Evolutionary conservation across 352 stramenopile species (phyloP), one percentile per base, ranked within the genome.

Genomic region (Pythium aphanidermatum): DNA sequence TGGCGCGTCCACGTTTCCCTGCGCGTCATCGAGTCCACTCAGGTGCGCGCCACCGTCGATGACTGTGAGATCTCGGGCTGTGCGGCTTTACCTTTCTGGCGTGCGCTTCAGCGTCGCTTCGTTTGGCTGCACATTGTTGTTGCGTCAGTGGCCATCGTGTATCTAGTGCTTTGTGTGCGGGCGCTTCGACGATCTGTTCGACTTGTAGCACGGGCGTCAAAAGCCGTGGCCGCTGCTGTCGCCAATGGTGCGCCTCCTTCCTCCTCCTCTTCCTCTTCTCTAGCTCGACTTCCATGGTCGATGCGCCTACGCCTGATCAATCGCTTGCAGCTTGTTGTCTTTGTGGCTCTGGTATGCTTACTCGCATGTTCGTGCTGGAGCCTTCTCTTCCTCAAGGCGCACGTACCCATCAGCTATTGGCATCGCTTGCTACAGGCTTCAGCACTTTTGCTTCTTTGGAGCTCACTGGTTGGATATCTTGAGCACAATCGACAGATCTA

Each of bases 401-500:
- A 90, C 50, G 73, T 90, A 37, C 77, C 78, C 25, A 70, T 94
- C 52, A 62, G 65, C 23, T 87, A 84, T 48, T 70, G 62, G 50
- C 83, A 94, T 61, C 78, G 80, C 20, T 42, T 90, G 23, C 33
- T 91, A 12, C 77, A 92, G 54, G 80, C 61, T 23, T 71, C 61
- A 11, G 84, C 80, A 5, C 49, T 88, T 36, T 51, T 91, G 27
- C 44, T 95, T 35, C 69, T 96, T 17, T 96, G 86, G 81, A 74
- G 77, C 49, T 76, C 67, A 19, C 58, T 89, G 4, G 78, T 96
- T 17, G 80, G 84, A 29, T 96, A 94, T 39, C 53, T 95, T 27
- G 78, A 93, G 47, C 83, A 95, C 72, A 92, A 92, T 29, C 69
- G 65, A 27, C 63, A 84, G 46, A 80, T 94, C 39, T 96, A 94